phyloP scores from a whole-genome alignment of 108 stramenopile genomes.

The Stephanodiscus triporus region DNA sequence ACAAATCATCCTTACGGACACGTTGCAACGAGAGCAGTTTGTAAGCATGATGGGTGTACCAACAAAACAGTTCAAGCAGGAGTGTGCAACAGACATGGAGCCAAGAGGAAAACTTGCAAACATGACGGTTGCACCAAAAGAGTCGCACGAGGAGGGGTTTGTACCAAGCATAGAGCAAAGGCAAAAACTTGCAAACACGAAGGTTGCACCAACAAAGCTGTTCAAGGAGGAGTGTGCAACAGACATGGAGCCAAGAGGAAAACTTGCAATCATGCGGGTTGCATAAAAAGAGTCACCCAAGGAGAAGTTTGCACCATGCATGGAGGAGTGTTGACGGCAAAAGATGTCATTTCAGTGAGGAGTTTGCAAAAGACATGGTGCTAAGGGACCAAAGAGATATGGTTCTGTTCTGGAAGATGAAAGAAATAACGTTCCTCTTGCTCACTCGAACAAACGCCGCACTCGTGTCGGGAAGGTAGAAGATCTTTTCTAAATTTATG shows the following conservation, averaged over 20 bases:
- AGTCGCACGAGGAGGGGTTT: background rate
- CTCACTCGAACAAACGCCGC: background rate
- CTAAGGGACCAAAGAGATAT: too few relatives aligned
- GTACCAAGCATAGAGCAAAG: background rate
- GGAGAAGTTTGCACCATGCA: background rate
- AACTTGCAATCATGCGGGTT: background rate
- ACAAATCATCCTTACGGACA: background rate
- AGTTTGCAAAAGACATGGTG: too few relatives aligned
- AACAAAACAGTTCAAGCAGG: background rate
- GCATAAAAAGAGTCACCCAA: background rate
- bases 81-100: background rate
- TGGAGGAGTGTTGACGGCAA: too few relatives aligned
- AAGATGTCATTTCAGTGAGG: too few relatives aligned
- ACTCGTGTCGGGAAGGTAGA: too few relatives aligned
- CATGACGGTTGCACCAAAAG: slow-evolving; percentile 1
- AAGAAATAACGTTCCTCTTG: background rate
- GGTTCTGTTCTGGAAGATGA: too few relatives aligned
- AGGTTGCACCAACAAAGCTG: too few relatives aligned
- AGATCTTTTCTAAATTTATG: too few relatives aligned
- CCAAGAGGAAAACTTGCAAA: background rate
- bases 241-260: background rate
- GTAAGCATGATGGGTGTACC: background rate
- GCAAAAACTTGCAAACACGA: too few relatives aligned
- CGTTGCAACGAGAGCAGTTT: background rate
- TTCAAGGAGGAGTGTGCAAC: background rate